Percentiles rank a stretch among this genome's conserved stretches.
These are phyloP conservation scores for Phytophthora rubi DNA, from an alignment of 352 stramenopile species.

Conservation along the genomic window DNA sequence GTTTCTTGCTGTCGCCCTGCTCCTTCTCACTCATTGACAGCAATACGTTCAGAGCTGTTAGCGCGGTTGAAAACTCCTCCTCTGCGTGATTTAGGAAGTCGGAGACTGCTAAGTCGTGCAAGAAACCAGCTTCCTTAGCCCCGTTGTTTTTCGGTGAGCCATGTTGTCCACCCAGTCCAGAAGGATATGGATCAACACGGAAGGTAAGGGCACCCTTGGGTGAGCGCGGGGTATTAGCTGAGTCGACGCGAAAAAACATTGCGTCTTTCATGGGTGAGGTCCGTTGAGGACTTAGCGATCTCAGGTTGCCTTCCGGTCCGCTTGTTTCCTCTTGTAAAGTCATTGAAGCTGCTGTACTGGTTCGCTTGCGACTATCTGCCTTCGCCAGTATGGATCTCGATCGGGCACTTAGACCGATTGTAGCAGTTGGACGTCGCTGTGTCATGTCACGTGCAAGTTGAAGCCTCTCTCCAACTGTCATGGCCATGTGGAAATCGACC, in stretches of 20 bases:
- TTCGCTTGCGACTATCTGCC: conserved; percentile 25
- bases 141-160: conserved; percentile 3
- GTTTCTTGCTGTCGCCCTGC: conserved; percentile 56
- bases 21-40: conserved; percentile 74
- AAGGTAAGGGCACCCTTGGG: conserved; percentile 34
- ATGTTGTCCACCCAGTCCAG: not conserved
- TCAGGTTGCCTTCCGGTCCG: conserved; percentile 5
- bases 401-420: conserved; percentile 22
- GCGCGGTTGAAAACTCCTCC: conserved; percentile 77
- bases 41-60: conserved; percentile 80
- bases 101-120: conserved; percentile 65
- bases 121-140: conserved; percentile 59
- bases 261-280: conserved; percentile 37
- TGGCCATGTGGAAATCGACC: conserved; percentile 62
- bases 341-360: conserved; percentile 6
- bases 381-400: conserved; percentile 33
- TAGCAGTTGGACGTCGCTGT: conserved; percentile 36
- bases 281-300: conserved; percentile 22
- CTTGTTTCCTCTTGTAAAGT: conserved; percentile 9
- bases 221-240: conserved; percentile 27
- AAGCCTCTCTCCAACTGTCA: conserved; percentile 73
- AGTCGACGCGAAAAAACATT: conserved; percentile 56
- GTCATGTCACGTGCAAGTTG: conserved; percentile 60
- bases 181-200: conserved; percentile 28
- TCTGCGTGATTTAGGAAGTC: conserved; percentile 79